These are phyloP conservation scores for Rugosomyces carneus DNA, from an alignment of 1,284 basidiomycete species.

Conservation along the genomic window DNA sequence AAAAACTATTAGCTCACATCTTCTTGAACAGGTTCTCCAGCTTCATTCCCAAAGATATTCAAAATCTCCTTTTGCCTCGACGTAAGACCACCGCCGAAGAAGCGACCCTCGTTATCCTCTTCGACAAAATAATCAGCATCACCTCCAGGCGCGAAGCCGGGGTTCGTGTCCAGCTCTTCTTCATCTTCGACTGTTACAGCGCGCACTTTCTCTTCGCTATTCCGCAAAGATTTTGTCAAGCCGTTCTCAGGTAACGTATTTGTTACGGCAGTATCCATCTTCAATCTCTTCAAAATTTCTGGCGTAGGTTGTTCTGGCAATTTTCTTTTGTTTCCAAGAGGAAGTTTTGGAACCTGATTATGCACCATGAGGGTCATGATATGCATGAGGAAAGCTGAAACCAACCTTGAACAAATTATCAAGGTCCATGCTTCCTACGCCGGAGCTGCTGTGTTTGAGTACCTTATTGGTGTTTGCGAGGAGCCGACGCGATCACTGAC, in stretches of 20 bases:
- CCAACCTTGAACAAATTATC: slow-evolving; percentile 81
- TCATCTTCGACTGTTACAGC: slow-evolving; percentile 54
- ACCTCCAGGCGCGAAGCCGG: slow-evolving; percentile 69
- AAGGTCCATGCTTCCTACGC: slow-evolving; percentile 82
- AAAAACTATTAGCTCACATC: slow-evolving; percentile 45
- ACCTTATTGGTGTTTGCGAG: no score
- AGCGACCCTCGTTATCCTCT: slow-evolving; percentile 89
- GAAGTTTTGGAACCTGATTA: slow-evolving; percentile 65
- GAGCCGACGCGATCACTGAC: no score
- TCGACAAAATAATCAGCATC: slow-evolving; percentile 87
- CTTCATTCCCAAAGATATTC: slow-evolving; percentile 81
- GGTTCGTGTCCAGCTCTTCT: slow-evolving; percentile 38
- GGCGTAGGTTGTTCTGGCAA: slow-evolving; percentile 79
- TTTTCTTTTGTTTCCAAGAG: slow-evolving; percentile 65
- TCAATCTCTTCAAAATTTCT: slow-evolving; percentile 77
- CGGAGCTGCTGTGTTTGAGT: no score
- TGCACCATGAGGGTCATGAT: background rate
- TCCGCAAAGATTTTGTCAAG: slow-evolving; percentile 2
- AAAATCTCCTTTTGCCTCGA: slow-evolving; percentile 86
- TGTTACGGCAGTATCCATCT: slow-evolving; percentile 37
- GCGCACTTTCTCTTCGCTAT: slow-evolving; percentile 31
- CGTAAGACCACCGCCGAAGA: slow-evolving; percentile 90
- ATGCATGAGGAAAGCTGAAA: background rate
- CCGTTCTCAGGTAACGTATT: slow-evolving; percentile 15
- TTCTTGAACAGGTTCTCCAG: slow-evolving; percentile 55